Evolutionary conservation across 2,329 filamentous ascomycete species (phyloP).

Genomic region (Thielaviopsis populi): DNA sequence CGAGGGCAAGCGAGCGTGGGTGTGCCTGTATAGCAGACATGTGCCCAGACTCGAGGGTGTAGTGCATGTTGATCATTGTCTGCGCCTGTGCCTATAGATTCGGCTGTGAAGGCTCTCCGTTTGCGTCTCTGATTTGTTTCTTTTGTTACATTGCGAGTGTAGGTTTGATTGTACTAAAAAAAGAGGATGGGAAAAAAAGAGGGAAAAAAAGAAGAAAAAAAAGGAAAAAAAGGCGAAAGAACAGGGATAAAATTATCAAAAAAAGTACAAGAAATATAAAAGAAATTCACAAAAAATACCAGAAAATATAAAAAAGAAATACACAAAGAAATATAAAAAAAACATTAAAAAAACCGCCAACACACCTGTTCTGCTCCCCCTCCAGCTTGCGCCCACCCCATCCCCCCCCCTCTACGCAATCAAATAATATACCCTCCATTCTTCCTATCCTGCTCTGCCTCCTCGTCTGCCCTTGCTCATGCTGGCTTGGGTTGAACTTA

Average conservation of each 20-base stretch:
- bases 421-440: not conserved
- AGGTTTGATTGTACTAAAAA: not conserved
- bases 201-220: not conserved
- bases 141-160: not conserved
- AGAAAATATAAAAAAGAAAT: no score
- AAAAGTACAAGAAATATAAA: not conserved
- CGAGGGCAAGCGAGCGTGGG: not conserved
- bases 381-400: no score
- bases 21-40: not conserved
- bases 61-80: conserved; percentile 1
- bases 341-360: no score
- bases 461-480: not conserved
- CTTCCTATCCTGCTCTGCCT: not conserved
- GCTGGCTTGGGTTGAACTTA: conserved; percentile 1
- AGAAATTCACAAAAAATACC: not conserved
- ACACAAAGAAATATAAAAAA: no score
- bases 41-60: not conserved
- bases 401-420: not conserved
- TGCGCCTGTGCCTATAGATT: not conserved
- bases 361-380: no score
- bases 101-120: not conserved
- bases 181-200: not conserved
- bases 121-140: conserved; percentile 1
- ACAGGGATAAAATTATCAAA: not conserved
- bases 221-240: not conserved